Evolutionary conservation across 495 filamentous ascomycete species (phyloP), one percentile per base, ranked within the genome.

Genomic region (Polyplosphaeria fusca): DNA sequence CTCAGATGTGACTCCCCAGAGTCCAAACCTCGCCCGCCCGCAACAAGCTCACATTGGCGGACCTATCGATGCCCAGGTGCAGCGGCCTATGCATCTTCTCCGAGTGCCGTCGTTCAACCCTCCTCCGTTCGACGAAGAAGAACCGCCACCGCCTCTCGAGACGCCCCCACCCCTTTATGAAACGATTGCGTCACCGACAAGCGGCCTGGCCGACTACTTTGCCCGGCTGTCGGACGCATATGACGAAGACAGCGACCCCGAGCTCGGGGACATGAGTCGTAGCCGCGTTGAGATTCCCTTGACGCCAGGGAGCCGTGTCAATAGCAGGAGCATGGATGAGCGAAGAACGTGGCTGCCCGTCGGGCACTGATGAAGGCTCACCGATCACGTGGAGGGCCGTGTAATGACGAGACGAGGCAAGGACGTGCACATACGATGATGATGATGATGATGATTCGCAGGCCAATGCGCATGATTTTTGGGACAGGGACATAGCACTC

Each of bases 101-200:
- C 84, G 93, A n/a, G 76, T 79, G 3, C 94, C 94, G 0, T 93
- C 88, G 0, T 94, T 86, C 68, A 90, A 92, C 45, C 93, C 93
- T 0, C 93, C 93, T 0, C 79, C 91, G 0, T 98, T 97, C 61
- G 88, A 95, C 52, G 88, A 87, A 16, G 86, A 95, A 7, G 79
- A 84, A 14, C 87, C 92, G n/a, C 91, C 92, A 1, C 94, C 88
- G 41, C 86, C 85, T 2, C 68, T 93, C 28, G 71, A 88, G 50
- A 95, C 91, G 0, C 91, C 91, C 1, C 93, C 93, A 2, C 93
- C 93, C 0, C 83, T 86, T 47, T 98, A 98, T 60, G 89, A 91
- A 16, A 75, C 76, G 23, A 86, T 97, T 46, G 82, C 95, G n/a
- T 87, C 86, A 23, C 72, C 32, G 79, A 89, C 51, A 83, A 83